Evolutionary conservation across 108 stramenopile genomes (phyloP).

Genomic region (Cyclostephanos tholiformis): DNA sequence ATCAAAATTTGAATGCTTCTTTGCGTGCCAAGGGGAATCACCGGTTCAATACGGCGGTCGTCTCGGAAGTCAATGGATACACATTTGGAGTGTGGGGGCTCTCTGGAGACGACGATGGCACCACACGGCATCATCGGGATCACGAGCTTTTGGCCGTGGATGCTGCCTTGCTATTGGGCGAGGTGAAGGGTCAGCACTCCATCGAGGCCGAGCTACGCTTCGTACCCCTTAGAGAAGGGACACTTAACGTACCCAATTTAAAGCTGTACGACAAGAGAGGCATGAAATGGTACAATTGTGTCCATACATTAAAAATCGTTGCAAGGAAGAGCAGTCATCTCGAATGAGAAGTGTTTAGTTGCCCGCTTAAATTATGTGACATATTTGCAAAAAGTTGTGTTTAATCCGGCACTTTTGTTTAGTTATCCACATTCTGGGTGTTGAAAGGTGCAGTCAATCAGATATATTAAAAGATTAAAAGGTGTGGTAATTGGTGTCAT

Average conservation of each 20-base stretch:
- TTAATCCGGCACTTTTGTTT: too few species aligned
- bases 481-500: too few species aligned
- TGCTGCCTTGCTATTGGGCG: slow-evolving; percentile 73
- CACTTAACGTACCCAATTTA: slow-evolving; percentile 76
- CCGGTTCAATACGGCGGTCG: slow-evolving; percentile 67
- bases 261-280: slow-evolving; percentile 71
- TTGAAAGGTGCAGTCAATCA: background rate
- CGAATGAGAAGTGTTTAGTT: too few species aligned
- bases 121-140: slow-evolving; percentile 63
- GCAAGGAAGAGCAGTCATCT: slow-evolving; percentile 33
- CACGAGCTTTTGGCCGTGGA: slow-evolving; percentile 80
- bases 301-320: slow-evolving; percentile 70
- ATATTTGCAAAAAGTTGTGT: too few species aligned
- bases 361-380: too few species aligned
- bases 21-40: slow-evolving; percentile 32
- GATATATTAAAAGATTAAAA: too few species aligned
- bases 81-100: slow-evolving; percentile 82
- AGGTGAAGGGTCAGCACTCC: slow-evolving; percentile 77
- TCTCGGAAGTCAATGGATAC: slow-evolving; percentile 75
- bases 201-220: slow-evolving; percentile 80
- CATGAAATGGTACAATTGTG: slow-evolving; percentile 70
- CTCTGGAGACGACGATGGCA: slow-evolving; percentile 71
- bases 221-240: slow-evolving; percentile 72
- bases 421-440: too few species aligned
- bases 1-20: background rate